Evolutionary conservation across 2,329 filamentous ascomycete genomes (phyloP), one percentile per base, ranked within the genome.

Genomic region (Cytospora piceae): DNA sequence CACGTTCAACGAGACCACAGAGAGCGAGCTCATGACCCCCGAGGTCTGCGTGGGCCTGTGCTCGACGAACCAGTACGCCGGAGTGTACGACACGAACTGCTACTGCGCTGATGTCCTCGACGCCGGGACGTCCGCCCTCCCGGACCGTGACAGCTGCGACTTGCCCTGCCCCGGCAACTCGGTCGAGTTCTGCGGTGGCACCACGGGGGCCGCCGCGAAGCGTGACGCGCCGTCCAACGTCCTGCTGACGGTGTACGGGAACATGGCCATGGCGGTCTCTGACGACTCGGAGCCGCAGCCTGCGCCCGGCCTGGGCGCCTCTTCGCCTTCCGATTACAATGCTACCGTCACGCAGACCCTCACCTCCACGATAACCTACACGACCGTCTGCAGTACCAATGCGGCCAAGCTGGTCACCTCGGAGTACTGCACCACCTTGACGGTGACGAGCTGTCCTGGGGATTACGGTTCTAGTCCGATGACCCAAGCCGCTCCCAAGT

Each of bases 81-180:
- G 67, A n/a, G 67, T 66, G 31, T 39, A 49, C 24, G 55, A 63
- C 46, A 69, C 64, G 4, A 66, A 58, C 15, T 84, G 82, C 70
- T 82, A 81, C 73, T 85, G 82, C 64, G 80, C 81, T 39, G 73
- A 78, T 15, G 65, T 61, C 1, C 73, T 84, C 22, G 79, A 80
- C 46, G 72, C 73, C 5, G 74, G 77, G 54, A 79, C 81, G n/a
- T 74, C 70, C 15, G 77, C 80, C 15, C 68, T 77, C 1, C 59
- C 66, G 2, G 72, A 71, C 53, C 73, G 74, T 56, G 69, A 68
- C 20, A 67, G 69, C 39, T 83, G 82, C 68, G 69, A 78, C 61
- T 69, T 70, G 2, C 71, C 73, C 0, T 84, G 82, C 65, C 79
- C 81, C 0, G 81, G 81, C 2, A 74, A 82, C 66, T 66, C 67